Evolutionary conservation across 192 early-diverging fungal species (phyloP), one percentile per base, ranked within the genome.

Genomic region (Coemansia sp.): DNA sequence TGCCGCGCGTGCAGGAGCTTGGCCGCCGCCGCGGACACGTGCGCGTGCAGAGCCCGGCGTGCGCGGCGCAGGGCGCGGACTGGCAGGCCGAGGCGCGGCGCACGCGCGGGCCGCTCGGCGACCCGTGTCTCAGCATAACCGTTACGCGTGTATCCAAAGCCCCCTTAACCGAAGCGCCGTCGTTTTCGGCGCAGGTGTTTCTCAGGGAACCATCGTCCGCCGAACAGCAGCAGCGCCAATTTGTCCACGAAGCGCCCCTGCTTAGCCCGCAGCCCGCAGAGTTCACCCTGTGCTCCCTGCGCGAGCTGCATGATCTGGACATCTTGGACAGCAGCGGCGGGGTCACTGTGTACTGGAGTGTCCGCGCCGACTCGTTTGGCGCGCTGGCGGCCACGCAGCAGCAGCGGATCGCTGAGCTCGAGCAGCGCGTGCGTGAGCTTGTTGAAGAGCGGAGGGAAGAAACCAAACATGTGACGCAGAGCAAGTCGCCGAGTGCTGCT

Each of bases 11-110:
- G 1, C 21, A 44, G 9, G 77, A 80, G 22, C 62, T 80, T 4
- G 77, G 77, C 10, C 54, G 77, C 25, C 58, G 56, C 38, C 65
- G 70, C 47, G 77, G 77, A 0, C 77, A 80, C 30, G 67, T 80
- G 42, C 69, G 67, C 23, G 67, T 73, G n/a, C n/a, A 25, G 0
- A n/a, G n/a, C n/a, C n/a, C n/a, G n/a, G n/a, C n/a, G n/a, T n/a
- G n/a, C n/a, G n/a, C n/a, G n/a, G n/a, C n/a, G n/a, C n/a, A n/a
- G n/a, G n/a, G n/a, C n/a, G n/a, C n/a, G n/a, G n/a, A n/a, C n/a
- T 80, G 71, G 70, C 56, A 47, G 45, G 51, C 54, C 24, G 65
- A 69, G 24, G 67, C 40, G 1, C 62, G 71, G 14, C 58, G 77
- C 23, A 61, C 30, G 10, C 62, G 71, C 22, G 69, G 43, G 11